phyloP scores from a whole-genome alignment of 139 green algal species.

The Tetraselmis chui region DNA sequence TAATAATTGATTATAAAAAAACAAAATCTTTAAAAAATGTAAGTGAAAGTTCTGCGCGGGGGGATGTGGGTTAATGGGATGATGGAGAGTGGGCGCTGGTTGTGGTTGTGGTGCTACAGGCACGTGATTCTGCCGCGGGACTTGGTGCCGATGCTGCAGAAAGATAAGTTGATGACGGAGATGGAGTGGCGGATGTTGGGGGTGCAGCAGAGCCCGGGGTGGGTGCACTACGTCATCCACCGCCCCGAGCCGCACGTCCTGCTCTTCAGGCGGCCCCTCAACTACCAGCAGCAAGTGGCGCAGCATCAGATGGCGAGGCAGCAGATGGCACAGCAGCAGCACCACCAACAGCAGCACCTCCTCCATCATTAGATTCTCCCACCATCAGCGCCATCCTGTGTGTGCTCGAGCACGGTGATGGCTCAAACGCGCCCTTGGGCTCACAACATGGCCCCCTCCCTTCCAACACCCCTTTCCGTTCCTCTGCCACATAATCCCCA shows the following conservation, averaged over 20 bases:
- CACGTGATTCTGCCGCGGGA: constrained; percentile 92
- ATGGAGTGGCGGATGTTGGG: constrained; percentile 86
- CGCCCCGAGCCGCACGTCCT: constrained; percentile 94
- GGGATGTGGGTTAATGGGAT: neutral
- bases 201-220: constrained; percentile 94
- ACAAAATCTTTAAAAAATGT: too few species aligned
- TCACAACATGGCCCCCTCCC: too few species aligned
- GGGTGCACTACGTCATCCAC: constrained; percentile 95
- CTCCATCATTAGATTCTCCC: too few species aligned
- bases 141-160: constrained; percentile 81
- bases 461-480: too few species aligned
- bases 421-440: neutral
- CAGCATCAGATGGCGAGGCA: neutral
- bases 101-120: constrained; percentile 47
- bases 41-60: too few species aligned
- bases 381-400: too few species aligned
- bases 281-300: neutral
- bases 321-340: too few species aligned
- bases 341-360: too few species aligned
- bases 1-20: too few species aligned
- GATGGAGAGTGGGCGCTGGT: neutral
- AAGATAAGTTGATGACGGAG: constrained; percentile 83
- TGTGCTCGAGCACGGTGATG: too few species aligned
- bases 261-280: constrained; percentile 67
- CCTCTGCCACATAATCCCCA: too few species aligned